Evolutionary conservation across 129 eudicot genomes (phyloP), one percentile per base, ranked within the genome.

Genomic region (Mikania micrantha): DNA sequence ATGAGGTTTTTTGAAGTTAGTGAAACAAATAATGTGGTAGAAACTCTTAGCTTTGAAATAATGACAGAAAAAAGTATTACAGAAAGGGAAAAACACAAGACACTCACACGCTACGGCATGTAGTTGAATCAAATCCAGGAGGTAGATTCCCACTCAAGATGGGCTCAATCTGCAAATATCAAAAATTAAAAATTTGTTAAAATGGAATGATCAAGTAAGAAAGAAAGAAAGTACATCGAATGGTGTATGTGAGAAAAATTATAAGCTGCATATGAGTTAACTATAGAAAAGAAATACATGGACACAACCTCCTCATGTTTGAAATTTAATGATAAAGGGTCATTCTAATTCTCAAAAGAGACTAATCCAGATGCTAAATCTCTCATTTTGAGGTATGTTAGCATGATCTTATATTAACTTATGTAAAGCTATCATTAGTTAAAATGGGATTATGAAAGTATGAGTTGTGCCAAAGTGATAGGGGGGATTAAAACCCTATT

Each of bases 31-130:
- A 44, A 66, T 45, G 28, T 45, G 71, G 70, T n/a, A n/a, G n/a
- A n/a, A n/a, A n/a, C n/a, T 45, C n/a, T 45, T 29, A 66, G 29
- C 59, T 16, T 22, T 6, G 50, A 63, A 6, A 21, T 63, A 10
- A 42, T 15, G 40, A 19, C 1, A 13, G 20, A 49, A 66, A 17
- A 67, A 21, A 3, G 11, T 19, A 15, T 45, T 9, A 48, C 52
- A 61, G 28, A 34, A 60, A 40, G 21, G 5, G 9, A 16, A 20
- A 19, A 34, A 54, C 27, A 31, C 19, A 35, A 64, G 73, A 48
- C 64, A 79, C 90, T 81, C 84, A 85, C 90, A 85, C 90, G 69
- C 90, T 85, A 67, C 90, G 87, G 78, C 90, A 85, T 73, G 90
- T 66, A 69, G 80, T 60, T 72, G 90, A 65, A 79, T 85, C 90